Evolutionary conservation across 148 eudicot species (phyloP).

Genomic region (Cornus florida): DNA sequence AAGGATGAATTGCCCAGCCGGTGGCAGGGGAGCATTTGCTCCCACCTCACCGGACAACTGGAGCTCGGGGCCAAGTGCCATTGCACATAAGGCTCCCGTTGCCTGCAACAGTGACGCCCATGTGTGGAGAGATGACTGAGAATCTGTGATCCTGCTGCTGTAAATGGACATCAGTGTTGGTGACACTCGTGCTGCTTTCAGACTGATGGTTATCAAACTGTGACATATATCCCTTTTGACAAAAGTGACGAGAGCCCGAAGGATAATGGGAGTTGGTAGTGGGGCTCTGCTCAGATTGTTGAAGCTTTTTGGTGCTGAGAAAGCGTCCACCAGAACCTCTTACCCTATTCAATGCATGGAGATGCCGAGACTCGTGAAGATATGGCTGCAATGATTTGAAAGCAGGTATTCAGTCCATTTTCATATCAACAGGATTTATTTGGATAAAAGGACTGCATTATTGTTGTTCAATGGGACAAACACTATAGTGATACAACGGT

Average conservation of each 20-base stretch:
- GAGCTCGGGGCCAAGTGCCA: conserved; percentile 38
- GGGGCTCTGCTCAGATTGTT: conserved; percentile 28
- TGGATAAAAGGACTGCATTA: background rate
- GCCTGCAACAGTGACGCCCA: conserved; percentile 11
- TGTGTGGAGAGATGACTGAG: conserved; percentile 26
- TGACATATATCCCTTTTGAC: conserved; percentile 14
- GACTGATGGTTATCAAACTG: conserved; percentile 19
- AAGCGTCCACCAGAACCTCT: conserved; percentile 93
- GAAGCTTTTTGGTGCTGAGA: conserved; percentile 59
- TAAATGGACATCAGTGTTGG: conserved; percentile 20
- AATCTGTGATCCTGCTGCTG: conserved; percentile 39
- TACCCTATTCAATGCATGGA: conserved; percentile 79
- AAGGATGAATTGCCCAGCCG: conserved; percentile 90
- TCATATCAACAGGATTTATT: background rate
- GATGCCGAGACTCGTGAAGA: conserved; percentile 95
- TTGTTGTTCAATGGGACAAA: background rate
- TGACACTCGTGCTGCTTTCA: conserved; percentile 19
- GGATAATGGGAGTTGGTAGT: conserved; percentile 8
- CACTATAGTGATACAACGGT: background rate
- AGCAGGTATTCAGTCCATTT: background rate
- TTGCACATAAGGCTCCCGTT: conserved; percentile 28
- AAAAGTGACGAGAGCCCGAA: conserved; percentile 7
- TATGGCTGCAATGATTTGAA: conserved; percentile 62
- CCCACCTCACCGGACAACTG: conserved; percentile 53
- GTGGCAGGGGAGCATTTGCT: conserved; percentile 10